phyloP scores from a whole-genome alignment of 1,139 yeast species.

The Sugiyamaella pinicola region DNA sequence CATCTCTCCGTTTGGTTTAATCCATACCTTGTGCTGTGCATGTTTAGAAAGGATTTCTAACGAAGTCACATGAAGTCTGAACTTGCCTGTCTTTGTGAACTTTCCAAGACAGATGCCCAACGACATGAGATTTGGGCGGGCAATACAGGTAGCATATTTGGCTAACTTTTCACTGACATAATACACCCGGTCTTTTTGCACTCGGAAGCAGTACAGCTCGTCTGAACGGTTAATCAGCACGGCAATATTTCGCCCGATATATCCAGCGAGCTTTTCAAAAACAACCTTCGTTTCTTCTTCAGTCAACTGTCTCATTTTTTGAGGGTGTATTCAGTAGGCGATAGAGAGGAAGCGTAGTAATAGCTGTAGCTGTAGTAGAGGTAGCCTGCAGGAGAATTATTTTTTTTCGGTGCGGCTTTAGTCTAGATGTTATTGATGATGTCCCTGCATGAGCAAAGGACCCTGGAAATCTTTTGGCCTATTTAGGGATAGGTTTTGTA shows the following conservation, averaged over 20 bases:
- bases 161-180: constrained; percentile 85
- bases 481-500: too few relatives aligned
- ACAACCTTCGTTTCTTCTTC: constrained; percentile 97
- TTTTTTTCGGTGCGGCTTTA: constrained; percentile 9
- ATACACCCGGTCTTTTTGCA: constrained; percentile 95
- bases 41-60: constrained; percentile 78
- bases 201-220: constrained; percentile 90
- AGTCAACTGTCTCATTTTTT: constrained; percentile 89
- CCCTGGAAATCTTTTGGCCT: too few relatives aligned
- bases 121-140: constrained; percentile 88
- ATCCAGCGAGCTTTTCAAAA: constrained; percentile 93
- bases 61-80: constrained; percentile 92
- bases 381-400: background rate
- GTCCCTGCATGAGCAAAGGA: background rate
- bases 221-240: constrained; percentile 84
- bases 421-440: background rate
- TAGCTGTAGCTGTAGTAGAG: background rate
- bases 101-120: constrained; percentile 93
- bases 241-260: constrained; percentile 92
- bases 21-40: constrained; percentile 95
- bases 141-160: constrained; percentile 83
- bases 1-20: constrained; percentile 97
- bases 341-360: background rate
- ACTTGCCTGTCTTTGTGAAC: constrained; percentile 96
- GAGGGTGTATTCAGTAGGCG: background rate